phyloP scores from a whole-genome alignment of 2,329 filamentous ascomycete genomes.

The Sporothrix protearum region DNA sequence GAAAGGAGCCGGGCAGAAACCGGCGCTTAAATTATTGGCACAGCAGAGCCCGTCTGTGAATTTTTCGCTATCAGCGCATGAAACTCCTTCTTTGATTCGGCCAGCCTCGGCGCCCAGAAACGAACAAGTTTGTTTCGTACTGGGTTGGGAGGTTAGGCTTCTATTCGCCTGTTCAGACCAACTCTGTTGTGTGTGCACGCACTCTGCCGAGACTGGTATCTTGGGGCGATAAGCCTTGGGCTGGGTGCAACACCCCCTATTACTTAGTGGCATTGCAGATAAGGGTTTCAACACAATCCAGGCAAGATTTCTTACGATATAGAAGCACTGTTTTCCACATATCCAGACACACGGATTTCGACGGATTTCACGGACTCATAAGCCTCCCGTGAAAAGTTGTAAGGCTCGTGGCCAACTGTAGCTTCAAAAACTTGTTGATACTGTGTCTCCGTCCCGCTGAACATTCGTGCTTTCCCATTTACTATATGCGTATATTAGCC shows the following conservation, averaged over 20 bases:
- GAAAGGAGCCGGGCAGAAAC: not conserved
- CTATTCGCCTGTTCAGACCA: not conserved
- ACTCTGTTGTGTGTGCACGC: not conserved
- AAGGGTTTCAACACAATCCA: not conserved
- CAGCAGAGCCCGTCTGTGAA: not conserved
- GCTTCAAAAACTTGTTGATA: no score
- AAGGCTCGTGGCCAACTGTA: no score
- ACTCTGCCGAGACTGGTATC: not conserved
- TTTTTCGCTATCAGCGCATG: not conserved
- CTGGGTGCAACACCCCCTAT: not conserved
- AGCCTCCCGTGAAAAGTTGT: not conserved
- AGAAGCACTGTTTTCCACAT: no score
- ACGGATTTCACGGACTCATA: not conserved
- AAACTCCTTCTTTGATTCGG: no score
- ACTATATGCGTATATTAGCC: not conserved
- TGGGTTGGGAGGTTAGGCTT: not conserved
- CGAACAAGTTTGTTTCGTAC: not conserved
- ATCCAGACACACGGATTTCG: no score
- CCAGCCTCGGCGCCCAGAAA: not conserved
- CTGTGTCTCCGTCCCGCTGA: not conserved
- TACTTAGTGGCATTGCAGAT: not conserved
- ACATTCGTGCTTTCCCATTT: not conserved
- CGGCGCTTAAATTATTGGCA: not conserved
- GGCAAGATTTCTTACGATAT: not conserved
- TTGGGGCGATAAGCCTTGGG: not conserved